Evolutionary conservation across 108 stramenopile species (phyloP).

Genomic region (Fistulifera solaris): DNA sequence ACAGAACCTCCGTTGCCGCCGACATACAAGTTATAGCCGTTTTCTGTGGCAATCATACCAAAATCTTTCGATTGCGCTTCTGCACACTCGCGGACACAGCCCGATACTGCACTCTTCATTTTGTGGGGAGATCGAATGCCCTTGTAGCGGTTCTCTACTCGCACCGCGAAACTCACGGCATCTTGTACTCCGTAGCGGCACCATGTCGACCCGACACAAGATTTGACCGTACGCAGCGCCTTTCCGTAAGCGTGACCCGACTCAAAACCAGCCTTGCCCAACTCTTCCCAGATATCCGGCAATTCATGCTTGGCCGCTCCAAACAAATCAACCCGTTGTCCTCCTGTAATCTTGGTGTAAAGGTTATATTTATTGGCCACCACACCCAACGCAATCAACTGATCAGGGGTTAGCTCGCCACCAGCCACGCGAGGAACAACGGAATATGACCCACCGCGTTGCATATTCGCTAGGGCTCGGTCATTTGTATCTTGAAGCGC

Average conservation of each 20-base stretch:
- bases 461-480: slow-evolving; percentile 88
- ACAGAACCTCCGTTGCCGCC: slow-evolving; percentile 86
- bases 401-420: slow-evolving; percentile 83
- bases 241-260: slow-evolving; percentile 93
- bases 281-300: slow-evolving; percentile 90
- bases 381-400: slow-evolving; percentile 80
- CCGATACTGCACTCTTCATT: slow-evolving; percentile 84
- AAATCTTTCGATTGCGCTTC: slow-evolving; percentile 92
- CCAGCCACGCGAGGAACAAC: slow-evolving; percentile 89
- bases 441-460: slow-evolving; percentile 90
- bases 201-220: slow-evolving; percentile 91
- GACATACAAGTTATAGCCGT: slow-evolving; percentile 89
- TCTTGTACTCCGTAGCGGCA: slow-evolving; percentile 92
- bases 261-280: slow-evolving; percentile 83
- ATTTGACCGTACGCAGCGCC: slow-evolving; percentile 89
- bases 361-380: slow-evolving; percentile 79
- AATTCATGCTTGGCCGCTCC: slow-evolving; percentile 89
- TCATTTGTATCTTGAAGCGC: slow-evolving; percentile 90
- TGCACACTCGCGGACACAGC: slow-evolving; percentile 89
- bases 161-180: slow-evolving; percentile 80
- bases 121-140: slow-evolving; percentile 92
- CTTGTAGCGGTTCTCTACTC: slow-evolving; percentile 90
- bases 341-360: slow-evolving; percentile 90
- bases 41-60: slow-evolving; percentile 89
- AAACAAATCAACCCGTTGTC: slow-evolving; percentile 86